These are phyloP conservation scores for Russula sp. DNA, from an alignment of 768 basidiomycete species.

Conservation along the genomic window DNA sequence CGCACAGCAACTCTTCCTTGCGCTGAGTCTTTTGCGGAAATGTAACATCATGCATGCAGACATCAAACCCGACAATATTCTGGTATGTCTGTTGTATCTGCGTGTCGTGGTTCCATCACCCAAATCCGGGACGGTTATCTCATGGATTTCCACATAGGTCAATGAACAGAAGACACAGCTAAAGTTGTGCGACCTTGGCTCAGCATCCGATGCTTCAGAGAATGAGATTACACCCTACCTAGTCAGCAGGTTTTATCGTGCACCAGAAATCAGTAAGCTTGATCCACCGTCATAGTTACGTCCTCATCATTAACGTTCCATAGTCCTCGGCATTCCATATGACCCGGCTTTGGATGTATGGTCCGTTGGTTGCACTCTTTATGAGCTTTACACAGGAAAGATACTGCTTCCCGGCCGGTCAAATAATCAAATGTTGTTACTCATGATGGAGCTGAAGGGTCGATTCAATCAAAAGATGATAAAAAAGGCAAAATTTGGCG, in stretches of 20 bases:
- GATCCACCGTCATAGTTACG: conserved; percentile 3
- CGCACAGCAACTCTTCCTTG: conserved; percentile 90
- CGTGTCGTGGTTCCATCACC: not conserved
- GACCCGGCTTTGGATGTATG: conserved; percentile 92
- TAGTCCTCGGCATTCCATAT: conserved; percentile 93
- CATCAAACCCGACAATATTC: conserved; percentile 96
- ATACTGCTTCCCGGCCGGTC: conserved; percentile 95
- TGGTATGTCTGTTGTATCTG: conserved; percentile 47
- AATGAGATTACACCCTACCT: conserved; percentile 98
- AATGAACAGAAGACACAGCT: conserved; percentile 90
- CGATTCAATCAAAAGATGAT: conserved; percentile 91
- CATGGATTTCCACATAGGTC: conserved; percentile 46
- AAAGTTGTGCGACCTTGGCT: conserved; percentile 96
- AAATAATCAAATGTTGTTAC: conserved; percentile 95
- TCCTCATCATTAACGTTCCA: conserved; percentile 16
- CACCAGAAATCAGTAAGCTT: conserved; percentile 91
- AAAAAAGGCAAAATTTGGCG: conserved; percentile 90
- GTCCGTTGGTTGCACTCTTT: conserved; percentile 98
- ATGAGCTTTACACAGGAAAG: conserved; percentile 92
- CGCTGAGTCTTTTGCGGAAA: conserved; percentile 79
- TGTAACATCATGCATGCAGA: conserved; percentile 96
- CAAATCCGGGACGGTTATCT: not conserved
- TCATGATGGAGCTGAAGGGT: conserved; percentile 98
- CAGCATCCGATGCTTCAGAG: conserved; percentile 89
- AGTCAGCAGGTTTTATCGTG: conserved; percentile 95